Conservation (phyloP, 768 basidiomycete species). For the Pulveroboletus sp. region DNA sequence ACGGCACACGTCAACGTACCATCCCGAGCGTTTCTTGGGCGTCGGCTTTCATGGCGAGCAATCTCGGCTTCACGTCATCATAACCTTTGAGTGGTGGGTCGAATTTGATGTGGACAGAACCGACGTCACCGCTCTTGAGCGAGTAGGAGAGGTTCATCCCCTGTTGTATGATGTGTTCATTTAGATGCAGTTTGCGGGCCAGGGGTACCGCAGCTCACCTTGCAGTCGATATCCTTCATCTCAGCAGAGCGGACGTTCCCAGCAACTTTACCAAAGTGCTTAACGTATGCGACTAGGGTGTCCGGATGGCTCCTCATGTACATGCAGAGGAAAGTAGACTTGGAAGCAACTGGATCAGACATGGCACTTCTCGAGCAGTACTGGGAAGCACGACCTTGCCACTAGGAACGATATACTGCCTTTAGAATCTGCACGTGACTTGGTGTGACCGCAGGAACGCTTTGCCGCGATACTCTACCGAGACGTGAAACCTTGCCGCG, state of each 20-base stretch:
- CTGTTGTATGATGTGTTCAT: constrained; percentile 30
- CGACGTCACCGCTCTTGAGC: constrained; percentile 42
- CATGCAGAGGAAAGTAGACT: constrained; percentile 71
- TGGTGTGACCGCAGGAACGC: too few species aligned
- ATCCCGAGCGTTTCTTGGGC: constrained; percentile 79
- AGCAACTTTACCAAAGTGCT: constrained; percentile 65
- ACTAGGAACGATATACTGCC: too few species aligned
- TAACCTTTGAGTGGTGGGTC: constrained; percentile 71
- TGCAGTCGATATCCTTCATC: constrained; percentile 65
- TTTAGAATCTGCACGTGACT: too few species aligned
- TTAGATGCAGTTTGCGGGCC: not conserved
- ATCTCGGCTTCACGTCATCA: constrained; percentile 76
- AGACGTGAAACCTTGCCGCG: too few species aligned
- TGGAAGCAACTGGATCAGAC: constrained; percentile 71
- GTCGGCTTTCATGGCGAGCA: constrained; percentile 74
- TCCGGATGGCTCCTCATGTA: constrained; percentile 86
- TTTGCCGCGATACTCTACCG: too few species aligned
- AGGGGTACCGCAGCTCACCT: constrained; percentile 36
- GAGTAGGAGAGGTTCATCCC: constrained; percentile 68
- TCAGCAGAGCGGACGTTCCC: constrained; percentile 52
- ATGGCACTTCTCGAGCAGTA: constrained; percentile 28
- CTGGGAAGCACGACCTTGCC: too few species aligned
- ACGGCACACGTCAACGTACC: constrained; percentile 38
- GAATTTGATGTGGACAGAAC: constrained; percentile 50
- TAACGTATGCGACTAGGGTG: constrained; percentile 79